Evolutionary conservation across 495 filamentous ascomycete species (phyloP), one percentile per base, ranked within the genome.

Genomic region (Penicillium alfredii): DNA sequence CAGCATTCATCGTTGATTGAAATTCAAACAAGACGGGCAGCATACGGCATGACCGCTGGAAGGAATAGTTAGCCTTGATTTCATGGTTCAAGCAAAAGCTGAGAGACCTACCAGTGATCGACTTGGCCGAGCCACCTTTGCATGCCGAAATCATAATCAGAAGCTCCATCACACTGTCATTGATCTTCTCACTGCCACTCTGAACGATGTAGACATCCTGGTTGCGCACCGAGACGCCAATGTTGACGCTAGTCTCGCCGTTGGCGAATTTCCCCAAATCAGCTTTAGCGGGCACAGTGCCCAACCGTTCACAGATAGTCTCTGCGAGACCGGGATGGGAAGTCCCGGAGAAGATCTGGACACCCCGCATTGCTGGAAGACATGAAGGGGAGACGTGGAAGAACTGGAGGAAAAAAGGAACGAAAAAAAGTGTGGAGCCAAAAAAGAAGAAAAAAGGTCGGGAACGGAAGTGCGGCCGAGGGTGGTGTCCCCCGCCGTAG

Each of bases 141-240:
- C 92, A 97, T 33, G 92, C 92, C 40, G 87, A 90, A 51, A 97
- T 95, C 83, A 98, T 89, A 62, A 98, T 96, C 52, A 97, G 77
- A 40, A 98, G 73, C 72, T 98, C 92, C 85, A 98, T 94, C 53
- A 98, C 84, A 45, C 85, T 90, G 65, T 98, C 93, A 66, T 98
- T 98, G 73, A 95, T 93, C 76, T 85, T 89, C 51, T 76, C 72
- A 63, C 93, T 96, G 35, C 92, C 92, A 47, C 90, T 96, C 73
- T 98, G 92, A 11, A 98, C 84, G 55, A 98, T 88, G 65, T 97
- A 98, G 39, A 98, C 88, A 76, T 98, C 89, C 59, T 98, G 92
- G 53, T 98, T 90, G 35, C 92, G 83, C 33, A 98, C 86, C 34
- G 90, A 96, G 26, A 84, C 86, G 58, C 86, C 72, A 54, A 98